Evolutionary conservation across 176 grass and related monocot genomes (phyloP).

Genomic region (Bothriochloa decipiens): DNA sequence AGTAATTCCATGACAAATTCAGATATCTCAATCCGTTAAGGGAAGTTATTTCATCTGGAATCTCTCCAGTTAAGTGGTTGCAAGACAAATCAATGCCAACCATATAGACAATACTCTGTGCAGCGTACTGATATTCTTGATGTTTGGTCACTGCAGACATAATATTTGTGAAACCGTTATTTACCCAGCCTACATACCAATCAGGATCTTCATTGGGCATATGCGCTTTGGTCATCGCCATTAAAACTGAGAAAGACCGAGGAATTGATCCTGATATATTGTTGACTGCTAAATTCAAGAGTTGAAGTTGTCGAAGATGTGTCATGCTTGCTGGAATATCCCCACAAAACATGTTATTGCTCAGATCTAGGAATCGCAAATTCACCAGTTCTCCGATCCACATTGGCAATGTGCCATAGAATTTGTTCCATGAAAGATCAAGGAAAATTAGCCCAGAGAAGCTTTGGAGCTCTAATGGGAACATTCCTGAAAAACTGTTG

Average conservation of each 20-base stretch:
- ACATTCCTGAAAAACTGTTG: neutral
- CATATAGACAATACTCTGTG: neutral
- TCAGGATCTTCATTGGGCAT: neutral
- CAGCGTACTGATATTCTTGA: too few species aligned
- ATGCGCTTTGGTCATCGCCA: neutral
- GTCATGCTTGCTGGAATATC: neutral
- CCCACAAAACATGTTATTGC: neutral
- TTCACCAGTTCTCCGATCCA: neutral
- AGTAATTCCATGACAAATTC: neutral
- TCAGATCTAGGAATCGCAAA: neutral
- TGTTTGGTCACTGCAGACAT: too few species aligned
- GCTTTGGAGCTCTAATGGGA: neutral
- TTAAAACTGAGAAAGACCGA: neutral
- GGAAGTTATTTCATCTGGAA: conserved; percentile 4
- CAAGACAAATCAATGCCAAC: neutral
- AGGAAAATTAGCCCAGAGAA: neutral
- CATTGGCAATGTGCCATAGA: neutral
- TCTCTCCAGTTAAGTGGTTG: neutral
- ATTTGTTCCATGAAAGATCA: conserved; percentile 15
- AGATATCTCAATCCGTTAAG: neutral
- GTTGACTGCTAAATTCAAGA: neutral
- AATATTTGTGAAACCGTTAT: neutral
- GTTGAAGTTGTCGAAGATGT: neutral
- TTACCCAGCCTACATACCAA: neutral
- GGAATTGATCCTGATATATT: conserved; percentile 9